Evolutionary conservation across 2,329 filamentous ascomycete genomes (phyloP), one percentile per base, ranked within the genome.

Genomic region (Penicillium concentricum): DNA sequence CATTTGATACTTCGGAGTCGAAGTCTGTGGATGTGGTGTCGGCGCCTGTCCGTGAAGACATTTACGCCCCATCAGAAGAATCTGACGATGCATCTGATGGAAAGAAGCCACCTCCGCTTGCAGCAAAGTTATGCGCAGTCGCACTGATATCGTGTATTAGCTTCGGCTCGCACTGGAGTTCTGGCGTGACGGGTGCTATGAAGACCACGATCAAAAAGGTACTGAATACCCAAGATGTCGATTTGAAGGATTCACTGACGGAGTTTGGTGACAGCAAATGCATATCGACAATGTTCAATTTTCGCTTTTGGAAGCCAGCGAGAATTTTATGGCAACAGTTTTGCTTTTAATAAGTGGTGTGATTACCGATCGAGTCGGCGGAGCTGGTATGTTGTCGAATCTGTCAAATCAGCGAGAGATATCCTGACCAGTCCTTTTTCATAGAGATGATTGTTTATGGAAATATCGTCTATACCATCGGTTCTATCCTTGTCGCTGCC

Each of bases 131-230:
- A 15, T 66, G 73, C 9, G 76, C 82, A 0, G 79, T 86, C 3
- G 46, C 83, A 1, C 48, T 72, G 15, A 70, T 72, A 18, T 69
- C 69, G 3, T 72, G 64, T 30, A 84, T 86, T 61, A 82, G 84
- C 1, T 86, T 86, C 62, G 84, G 84, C 0, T 82, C 82, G 0
- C 79, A 81, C 22, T 86, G 84, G 83, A 85, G 82, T 60, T 77
- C 76, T n/a, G 82, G 84, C 2, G 81, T 86, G 1, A 85, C 82
- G 0, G 81, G 81, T 10, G 84, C 84, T 1, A 81, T 86, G 78
- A 86, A 87, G 66, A 82, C 75, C 18, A 86, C 83, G 0, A 68
- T 87, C 26, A 86, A 87, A 61, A 85, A 85, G 76, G 70, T 70
- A 60, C 8, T 10, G 63, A 41, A 35, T 13, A 7, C 6, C 2